Conservation (phyloP, 768 basidiomycete species). For the Suillus plorans region DNA sequence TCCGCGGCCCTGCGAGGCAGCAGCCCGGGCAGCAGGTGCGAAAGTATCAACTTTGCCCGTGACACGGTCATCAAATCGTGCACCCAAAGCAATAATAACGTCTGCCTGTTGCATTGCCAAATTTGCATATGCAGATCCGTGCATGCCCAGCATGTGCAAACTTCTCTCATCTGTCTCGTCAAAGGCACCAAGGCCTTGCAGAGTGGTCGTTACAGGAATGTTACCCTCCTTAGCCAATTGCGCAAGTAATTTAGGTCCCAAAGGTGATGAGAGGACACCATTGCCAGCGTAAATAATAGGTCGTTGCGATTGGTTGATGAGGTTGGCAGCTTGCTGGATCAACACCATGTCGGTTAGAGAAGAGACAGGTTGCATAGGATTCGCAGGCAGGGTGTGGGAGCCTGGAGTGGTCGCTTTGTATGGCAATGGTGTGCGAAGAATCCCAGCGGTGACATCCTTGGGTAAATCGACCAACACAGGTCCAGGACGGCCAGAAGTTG, state of each 20-base stretch:
- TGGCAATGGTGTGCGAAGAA: slow-evolving; percentile 82
- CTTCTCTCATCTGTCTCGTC: slow-evolving; percentile 86
- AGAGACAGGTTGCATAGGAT: slow-evolving; percentile 61
- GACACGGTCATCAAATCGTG: slow-evolving; percentile 96
- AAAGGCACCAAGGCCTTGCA: slow-evolving; percentile 94
- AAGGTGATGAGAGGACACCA: slow-evolving; percentile 79
- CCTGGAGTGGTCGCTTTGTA: slow-evolving; percentile 87
- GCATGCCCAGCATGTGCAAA: slow-evolving; percentile 99
- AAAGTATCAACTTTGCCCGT: slow-evolving; percentile 89
- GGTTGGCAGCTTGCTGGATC: slow-evolving; percentile 79
- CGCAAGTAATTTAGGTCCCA: slow-evolving; percentile 80
- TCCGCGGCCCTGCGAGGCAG: slow-evolving; percentile 81
- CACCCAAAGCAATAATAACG: slow-evolving; percentile 95
- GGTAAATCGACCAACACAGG: slow-evolving; percentile 98
- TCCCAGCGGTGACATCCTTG: slow-evolving; percentile 96
- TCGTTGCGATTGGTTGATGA: slow-evolving; percentile 90
- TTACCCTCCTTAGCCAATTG: slow-evolving; percentile 81
- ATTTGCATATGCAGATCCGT: slow-evolving; percentile 96
- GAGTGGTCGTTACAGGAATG: slow-evolving; percentile 95
- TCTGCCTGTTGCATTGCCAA: slow-evolving; percentile 97
- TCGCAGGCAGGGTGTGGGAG: slow-evolving; percentile 68
- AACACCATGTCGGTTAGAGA: slow-evolving; percentile 61
- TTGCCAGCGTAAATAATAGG: slow-evolving; percentile 94
- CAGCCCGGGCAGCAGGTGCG: slow-evolving; percentile 86
- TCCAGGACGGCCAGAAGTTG: slow-evolving; percentile 93